Base-by-base conservation (phyloP, 2,329 filamentous ascomycete species). In the Venturia oleaginea region DNA sequence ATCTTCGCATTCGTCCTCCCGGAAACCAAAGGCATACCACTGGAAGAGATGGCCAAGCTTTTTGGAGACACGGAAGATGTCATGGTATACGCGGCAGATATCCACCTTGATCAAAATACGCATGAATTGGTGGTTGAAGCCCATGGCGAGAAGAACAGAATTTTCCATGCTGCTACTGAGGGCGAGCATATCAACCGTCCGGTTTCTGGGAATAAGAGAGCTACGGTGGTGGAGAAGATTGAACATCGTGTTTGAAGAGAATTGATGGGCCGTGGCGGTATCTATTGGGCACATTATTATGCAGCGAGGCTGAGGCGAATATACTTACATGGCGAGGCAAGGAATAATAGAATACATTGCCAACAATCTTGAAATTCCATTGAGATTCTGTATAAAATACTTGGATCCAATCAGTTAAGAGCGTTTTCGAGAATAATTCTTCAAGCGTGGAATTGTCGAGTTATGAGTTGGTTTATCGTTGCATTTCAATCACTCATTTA, bases 21-120 rank as follows among this genome's bases (percentile, higher is more conserved):
- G 0, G 72, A 74, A 62, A 74, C 71, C 19, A 73, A 72, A 62
- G 70, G 70, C 48, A 69, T 72, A 19, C 69, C 71, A 1, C 67
- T 73, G n/a, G 71, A 73, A 62, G 72, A 73, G 63, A 72, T 73
- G 63, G 71, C 68, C 32, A 67, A 67, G 54, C 68, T 72, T 13
- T 73, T 73, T 42, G 68, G 69, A 10, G 70, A 71, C 40, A 66
- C 66, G 2, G 67, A 68, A 11, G 68, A 70, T 46, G 65, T 71
- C 37, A 66, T 67, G 15, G 68, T 71, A 1, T 70, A 66, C 15
- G 54, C 67, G 7, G 60, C 60, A 15, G 67, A 69, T 34, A 62
- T 71, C 15, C 69, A 69, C 59, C 40, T 70, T 10, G 68, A 70
- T 46, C 66, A 68, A n/a, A 67, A 67, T 34, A 71, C 68, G 17